A percentile compares a stretch with the other conserved stretches of the same genome.
Conservation (phyloP, 352 stramenopile species). For the Phytophthora cryptogea region DNA sequence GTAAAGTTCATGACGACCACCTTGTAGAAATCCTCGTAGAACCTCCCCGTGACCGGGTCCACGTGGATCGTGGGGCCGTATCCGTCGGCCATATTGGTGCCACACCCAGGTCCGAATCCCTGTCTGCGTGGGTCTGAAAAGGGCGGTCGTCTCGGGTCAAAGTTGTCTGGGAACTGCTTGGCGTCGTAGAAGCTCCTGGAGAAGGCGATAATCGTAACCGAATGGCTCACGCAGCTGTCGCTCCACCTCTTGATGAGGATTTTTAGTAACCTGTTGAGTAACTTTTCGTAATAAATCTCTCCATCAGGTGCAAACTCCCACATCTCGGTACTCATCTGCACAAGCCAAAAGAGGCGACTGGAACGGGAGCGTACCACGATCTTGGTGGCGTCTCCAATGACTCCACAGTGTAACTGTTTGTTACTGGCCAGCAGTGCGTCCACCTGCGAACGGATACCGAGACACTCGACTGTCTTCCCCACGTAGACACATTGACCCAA, state of each 20-base stretch:
- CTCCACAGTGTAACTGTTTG: constrained; percentile 82
- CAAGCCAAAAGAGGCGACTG: constrained; percentile 96
- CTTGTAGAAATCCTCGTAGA: constrained; percentile 87
- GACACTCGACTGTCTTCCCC: constrained; percentile 64
- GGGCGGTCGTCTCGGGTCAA: constrained; percentile 41
- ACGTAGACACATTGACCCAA: constrained; percentile 79
- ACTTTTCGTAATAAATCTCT: constrained; percentile 92
- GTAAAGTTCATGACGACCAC: constrained; percentile 89
- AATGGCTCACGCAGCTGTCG: constrained; percentile 86
- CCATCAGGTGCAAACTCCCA: constrained; percentile 91
- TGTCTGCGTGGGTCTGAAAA: constrained; percentile 61
- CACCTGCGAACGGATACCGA: constrained; percentile 89
- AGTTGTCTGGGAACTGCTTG: constrained; percentile 65
- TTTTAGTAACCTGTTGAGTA: constrained; percentile 78
- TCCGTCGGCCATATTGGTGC: constrained; percentile 33
- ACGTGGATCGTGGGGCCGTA: constrained; percentile 71
- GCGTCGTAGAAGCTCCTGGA: constrained; percentile 87
- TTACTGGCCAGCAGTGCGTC: constrained; percentile 87
- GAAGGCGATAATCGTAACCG: constrained; percentile 93
- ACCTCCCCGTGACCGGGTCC: constrained; percentile 49
- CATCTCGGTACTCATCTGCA: constrained; percentile 97
- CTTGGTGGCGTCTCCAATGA: constrained; percentile 96
- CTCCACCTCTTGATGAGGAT: constrained; percentile 87
- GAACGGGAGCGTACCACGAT: constrained; percentile 95
- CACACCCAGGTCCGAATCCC: constrained; percentile 47